Base-by-base conservation (phyloP, 352 stramenopile genomes). In the Phytophthora brassicae region DNA sequence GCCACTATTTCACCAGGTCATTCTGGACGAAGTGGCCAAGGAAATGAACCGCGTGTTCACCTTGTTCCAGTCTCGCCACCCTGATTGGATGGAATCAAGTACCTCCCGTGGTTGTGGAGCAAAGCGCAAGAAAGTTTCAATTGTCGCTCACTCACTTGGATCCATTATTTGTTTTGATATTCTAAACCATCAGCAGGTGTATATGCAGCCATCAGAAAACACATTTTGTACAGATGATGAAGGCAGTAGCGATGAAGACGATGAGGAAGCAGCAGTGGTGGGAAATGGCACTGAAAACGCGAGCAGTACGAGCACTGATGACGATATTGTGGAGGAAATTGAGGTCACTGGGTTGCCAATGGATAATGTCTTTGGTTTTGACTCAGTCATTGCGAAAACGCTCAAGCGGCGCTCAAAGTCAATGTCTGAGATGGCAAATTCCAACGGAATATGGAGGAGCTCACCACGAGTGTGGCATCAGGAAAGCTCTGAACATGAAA, bases 91-190 rank as follows among this genome's bases (percentile, higher is more conserved):
- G 56, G 55, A 72, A 29, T 62, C 42, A 6, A 51, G 39, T 6
- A 28, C 39, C 22, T n/a, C 45, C 14, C 20, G 48, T 50, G 22
- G 7, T 3, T 23, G 19, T 0, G 63, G 46, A 51, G 13, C 38
- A n/a, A 80, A 71, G 44, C 72, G 64, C 26, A 88, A 84, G 62
- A 92, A 95, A 54, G 85, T 97, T 8, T 95, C 87, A 7, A 90
- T 97, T 47, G 66, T 96, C 22, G 87, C 83, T 38, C 89, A 97
- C 48, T 96, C 86, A 14, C 75, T 98, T 9, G 92, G 90, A 6
- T 89, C 87, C 31, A 95, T 98, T 53, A 97, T 98, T 28, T 90
- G 80, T 38, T 98, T 96, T 72, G 92, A 98, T 53, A 93, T 98
- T 49, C 57, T 97, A 35, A 89, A 79, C 50, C 75, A 91, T 35